Evolutionary conservation across 2,329 filamentous ascomycete species (phyloP), one percentile per base, ranked within the genome.

Genomic region (Alternaria sp.): DNA sequence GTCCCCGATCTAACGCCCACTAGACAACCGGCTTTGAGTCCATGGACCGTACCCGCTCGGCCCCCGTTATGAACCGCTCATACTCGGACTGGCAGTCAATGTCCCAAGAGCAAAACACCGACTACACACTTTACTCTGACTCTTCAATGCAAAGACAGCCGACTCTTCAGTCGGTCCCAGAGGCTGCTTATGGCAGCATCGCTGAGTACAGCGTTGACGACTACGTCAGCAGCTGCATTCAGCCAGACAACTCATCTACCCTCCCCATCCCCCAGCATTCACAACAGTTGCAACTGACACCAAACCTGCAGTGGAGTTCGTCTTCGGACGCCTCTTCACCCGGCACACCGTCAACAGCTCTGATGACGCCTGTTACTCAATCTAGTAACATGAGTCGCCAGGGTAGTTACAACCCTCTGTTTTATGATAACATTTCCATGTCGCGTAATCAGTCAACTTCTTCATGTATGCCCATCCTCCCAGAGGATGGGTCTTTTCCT

Each of bases 371-470:
- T 60, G 69, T 78, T 67, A 76, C 75, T 71, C 67, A 72, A 42
- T 70, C 74, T 49, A 78, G 75, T 72, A 72, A 71, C 55, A 80
- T 83, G 80, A 82, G 80, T 68, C 78, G 81, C 67, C 74, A 80
- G 62, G 74, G 73, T 69, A 83, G 81, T 70, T 72, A 75, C 66
- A 78, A 77, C 67, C 71, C 75, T 42, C 73, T 73, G 56, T 77
- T 80, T 67, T 71, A 73, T 69, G 76, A 77, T 69, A 70, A 73
- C 55, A 67, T 80, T 65, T 75, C 76, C 60, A 81, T 81, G 79
- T 70, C 80, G 71, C 78, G 78, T 49, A 70, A 80, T 69, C 71
- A 77, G 61, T 82, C 80, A 69, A 72, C 75, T 65, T 72, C 70
- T 66, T 77, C 74, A 55, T 70, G 62, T 67, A 71, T 75, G 58